These are phyloP conservation scores for Neofusicoccum parvum DNA, from an alignment of 2,329 filamentous ascomycete genomes.

Conservation along the genomic window DNA sequence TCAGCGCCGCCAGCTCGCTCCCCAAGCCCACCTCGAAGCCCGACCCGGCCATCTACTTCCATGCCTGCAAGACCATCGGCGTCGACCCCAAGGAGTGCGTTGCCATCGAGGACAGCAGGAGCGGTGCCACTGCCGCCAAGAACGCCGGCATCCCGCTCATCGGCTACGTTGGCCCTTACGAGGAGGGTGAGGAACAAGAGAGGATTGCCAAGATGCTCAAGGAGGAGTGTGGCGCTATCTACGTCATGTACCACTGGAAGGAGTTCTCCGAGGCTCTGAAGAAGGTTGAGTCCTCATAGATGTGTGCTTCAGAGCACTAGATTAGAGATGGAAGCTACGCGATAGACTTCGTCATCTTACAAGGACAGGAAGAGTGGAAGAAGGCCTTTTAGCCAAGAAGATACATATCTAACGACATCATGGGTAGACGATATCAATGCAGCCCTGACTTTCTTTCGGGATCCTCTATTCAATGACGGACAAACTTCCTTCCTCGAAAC, in stretches of 20 bases:
- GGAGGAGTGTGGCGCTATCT: conserved; percentile 50
- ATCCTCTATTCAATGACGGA: background rate
- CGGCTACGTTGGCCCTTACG: conserved; percentile 82
- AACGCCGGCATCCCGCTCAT: conserved; percentile 79
- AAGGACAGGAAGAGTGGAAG: background rate
- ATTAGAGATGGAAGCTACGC: conserved; percentile 15
- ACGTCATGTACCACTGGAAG: conserved; percentile 56
- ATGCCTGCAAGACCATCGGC: conserved; percentile 73
- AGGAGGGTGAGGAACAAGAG: conserved; percentile 65
- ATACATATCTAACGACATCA: conserved; percentile 1
- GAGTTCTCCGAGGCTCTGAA: conserved; percentile 53
- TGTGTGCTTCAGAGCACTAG: background rate
- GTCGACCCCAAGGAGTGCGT: conserved; percentile 72
- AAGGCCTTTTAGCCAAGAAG: background rate
- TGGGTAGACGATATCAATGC: conserved; percentile 16
- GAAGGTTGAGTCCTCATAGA: conserved; percentile 45
- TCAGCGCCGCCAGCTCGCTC: conserved; percentile 79
- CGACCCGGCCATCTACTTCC: conserved; percentile 83
- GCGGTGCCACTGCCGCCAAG: conserved; percentile 75
- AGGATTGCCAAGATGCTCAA: conserved; percentile 53
- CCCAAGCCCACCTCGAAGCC: conserved; percentile 84
- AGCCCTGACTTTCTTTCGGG: background rate
- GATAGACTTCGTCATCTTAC: conserved; percentile 16
- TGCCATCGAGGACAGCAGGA: conserved; percentile 87
- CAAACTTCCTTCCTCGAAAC: background rate